These are phyloP conservation scores for Lenzites betulinus DNA, from an alignment of 768 basidiomycete genomes.

Conservation along the genomic window DNA sequence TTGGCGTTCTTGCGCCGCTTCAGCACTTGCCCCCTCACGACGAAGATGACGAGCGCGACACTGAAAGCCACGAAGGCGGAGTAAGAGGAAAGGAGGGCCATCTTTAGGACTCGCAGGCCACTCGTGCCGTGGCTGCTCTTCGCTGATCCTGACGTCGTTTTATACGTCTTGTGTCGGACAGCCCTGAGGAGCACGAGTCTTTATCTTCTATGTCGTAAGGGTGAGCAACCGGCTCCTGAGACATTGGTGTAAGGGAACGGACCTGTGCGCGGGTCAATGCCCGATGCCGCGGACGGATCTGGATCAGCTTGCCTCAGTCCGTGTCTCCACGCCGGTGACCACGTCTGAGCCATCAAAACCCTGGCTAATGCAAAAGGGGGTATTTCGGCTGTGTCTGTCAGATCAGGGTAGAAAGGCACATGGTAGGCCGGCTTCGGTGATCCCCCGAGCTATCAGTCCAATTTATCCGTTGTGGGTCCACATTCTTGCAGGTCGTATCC, in stretches of 20 bases:
- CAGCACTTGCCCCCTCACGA: not conserved
- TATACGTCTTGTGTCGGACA: not conserved
- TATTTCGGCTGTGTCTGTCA: not conserved
- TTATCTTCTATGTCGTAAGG: not conserved
- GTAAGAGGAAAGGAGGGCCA: not conserved
- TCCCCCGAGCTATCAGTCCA: not conserved
- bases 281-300: not conserved
- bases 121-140: not conserved
- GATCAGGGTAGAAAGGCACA: not conserved
- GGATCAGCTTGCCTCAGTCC: not conserved
- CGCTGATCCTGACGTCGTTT: not conserved
- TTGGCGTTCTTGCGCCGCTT: constrained; percentile 8
- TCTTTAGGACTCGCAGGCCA: too few species aligned
- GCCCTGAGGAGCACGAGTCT: not conserved
- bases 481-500: not conserved
- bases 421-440: too few species aligned
- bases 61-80: constrained; percentile 2
- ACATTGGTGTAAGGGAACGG: not conserved
- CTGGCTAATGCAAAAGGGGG: not conserved
- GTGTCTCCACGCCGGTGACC: not conserved
- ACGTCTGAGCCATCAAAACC: constrained; percentile 1
- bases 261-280: not conserved
- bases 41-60: not conserved
- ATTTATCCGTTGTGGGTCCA: constrained; percentile 14
- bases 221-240: not conserved